These are phyloP conservation scores for Globisporangium polare DNA, from an alignment of 352 stramenopile species.

Conservation along the genomic window DNA sequence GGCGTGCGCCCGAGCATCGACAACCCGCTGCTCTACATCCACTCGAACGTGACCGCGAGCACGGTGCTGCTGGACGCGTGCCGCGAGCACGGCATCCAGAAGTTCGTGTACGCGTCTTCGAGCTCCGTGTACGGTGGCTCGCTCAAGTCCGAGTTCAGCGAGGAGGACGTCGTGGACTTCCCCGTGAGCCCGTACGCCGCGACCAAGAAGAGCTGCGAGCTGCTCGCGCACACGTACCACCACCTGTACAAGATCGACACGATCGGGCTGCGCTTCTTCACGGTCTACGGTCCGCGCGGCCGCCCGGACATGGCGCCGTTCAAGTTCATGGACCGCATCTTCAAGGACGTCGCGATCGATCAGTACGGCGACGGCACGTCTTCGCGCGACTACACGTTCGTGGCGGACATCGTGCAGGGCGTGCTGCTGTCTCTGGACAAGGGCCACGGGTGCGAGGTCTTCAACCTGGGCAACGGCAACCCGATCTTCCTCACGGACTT, in stretches of 20 bases:
- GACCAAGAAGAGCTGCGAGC: slow-evolving; percentile 97
- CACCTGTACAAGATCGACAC: slow-evolving; percentile 94
- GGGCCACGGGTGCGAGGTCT: slow-evolving; percentile 89
- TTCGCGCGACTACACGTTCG: slow-evolving; percentile 97
- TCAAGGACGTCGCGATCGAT: slow-evolving; percentile 63
- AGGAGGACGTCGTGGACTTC: slow-evolving; percentile 89
- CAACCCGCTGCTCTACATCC: slow-evolving; percentile 97
- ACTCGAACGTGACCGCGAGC: slow-evolving; percentile 95
- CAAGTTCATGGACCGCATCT: slow-evolving; percentile 15
- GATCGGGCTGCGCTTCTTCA: slow-evolving; percentile 98
- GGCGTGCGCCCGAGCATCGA: slow-evolving; percentile 97
- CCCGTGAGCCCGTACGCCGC: slow-evolving; percentile 97
- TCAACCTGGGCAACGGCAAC: slow-evolving; percentile 95
- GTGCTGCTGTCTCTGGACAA: slow-evolving; percentile 79
- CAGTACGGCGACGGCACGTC: slow-evolving; percentile 96
- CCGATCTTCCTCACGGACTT: slow-evolving; percentile 86
- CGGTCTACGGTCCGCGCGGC: slow-evolving; percentile 95
- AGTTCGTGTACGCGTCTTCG: slow-evolving; percentile 96
- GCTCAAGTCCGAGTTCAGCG: slow-evolving; percentile 87
- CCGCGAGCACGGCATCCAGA: slow-evolving; percentile 65
- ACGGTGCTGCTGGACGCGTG: slow-evolving; percentile 92
- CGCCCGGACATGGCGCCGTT: slow-evolving; percentile 76
- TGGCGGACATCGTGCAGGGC: slow-evolving; percentile 97
- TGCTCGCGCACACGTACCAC: slow-evolving; percentile 97
- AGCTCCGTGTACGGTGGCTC: slow-evolving; percentile 95